Evolutionary conservation across 139 green algal genomes (phyloP).

Genomic region (Coccomyxa sp.): DNA sequence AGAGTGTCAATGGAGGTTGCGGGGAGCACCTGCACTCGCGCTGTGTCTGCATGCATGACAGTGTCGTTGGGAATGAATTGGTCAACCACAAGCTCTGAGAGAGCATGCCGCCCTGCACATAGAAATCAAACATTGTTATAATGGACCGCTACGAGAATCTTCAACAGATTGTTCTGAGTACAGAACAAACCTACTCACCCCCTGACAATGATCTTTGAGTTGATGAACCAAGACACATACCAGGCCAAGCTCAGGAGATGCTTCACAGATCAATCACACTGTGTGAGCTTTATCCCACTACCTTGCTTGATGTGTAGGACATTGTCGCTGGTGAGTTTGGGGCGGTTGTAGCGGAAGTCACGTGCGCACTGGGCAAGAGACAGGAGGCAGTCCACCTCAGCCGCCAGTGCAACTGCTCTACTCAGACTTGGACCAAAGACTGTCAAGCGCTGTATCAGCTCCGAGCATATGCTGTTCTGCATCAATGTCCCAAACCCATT

Average conservation of each 20-base stretch:
- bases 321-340: slow-evolving; percentile 47
- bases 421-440: slow-evolving; percentile 32
- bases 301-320: slow-evolving; percentile 64
- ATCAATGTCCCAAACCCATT: too few species aligned
- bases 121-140: neutral
- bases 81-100: slow-evolving; percentile 70
- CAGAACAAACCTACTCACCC: too few species aligned
- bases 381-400: slow-evolving; percentile 80
- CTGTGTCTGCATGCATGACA: slow-evolving; percentile 28
- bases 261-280: too few species aligned
- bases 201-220: too few species aligned
- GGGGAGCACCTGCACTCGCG: slow-evolving; percentile 15
- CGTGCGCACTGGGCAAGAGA: slow-evolving; percentile 56
- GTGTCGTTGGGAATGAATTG: slow-evolving; percentile 82
- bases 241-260: too few species aligned
- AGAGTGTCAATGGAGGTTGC: too few species aligned
- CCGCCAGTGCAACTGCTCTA: slow-evolving; percentile 31
- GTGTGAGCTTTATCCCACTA: too few species aligned
- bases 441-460: slow-evolving; percentile 52
- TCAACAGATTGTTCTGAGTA: neutral
- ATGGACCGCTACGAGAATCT: neutral
- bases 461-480: slow-evolving; percentile 22
- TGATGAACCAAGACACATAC: too few species aligned
- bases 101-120: slow-evolving; percentile 61
- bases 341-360: slow-evolving; percentile 46